These are phyloP conservation scores for Cardamine resedifolia DNA, from an alignment of 345 rosid genomes.

Conservation along the genomic window DNA sequence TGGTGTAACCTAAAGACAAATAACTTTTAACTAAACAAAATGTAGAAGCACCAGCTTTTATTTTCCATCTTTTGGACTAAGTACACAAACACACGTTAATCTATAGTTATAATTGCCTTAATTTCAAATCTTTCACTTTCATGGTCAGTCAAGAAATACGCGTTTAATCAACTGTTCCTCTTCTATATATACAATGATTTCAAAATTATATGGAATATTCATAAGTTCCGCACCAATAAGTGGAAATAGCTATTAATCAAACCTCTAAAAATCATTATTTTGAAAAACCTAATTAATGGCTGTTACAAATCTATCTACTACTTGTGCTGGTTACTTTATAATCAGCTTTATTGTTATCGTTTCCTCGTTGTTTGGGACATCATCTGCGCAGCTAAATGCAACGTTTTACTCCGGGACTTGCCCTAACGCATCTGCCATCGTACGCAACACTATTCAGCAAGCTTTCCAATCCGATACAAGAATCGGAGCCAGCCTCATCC, in stretches of 20 bases:
- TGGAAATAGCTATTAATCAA: background rate
- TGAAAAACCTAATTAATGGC: constrained; percentile 17
- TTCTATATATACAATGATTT: constrained; percentile 11
- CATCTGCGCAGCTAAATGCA: constrained; percentile 48
- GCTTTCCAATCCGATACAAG: constrained; percentile 63
- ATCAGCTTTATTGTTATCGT: constrained; percentile 20
- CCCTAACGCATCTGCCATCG: constrained; percentile 60
- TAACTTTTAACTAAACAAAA: constrained; percentile 23
- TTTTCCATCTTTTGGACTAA: background rate
- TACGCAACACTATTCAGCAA: constrained; percentile 49
- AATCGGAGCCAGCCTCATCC: constrained; percentile 72
- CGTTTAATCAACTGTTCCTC: background rate
- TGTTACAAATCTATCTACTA: background rate
- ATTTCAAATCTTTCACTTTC: constrained; percentile 21
- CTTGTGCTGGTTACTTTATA: constrained; percentile 10
- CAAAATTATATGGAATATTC: background rate
- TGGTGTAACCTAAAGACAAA: constrained; percentile 32
- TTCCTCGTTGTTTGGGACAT: constrained; percentile 15
- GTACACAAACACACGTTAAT: constrained; percentile 19
- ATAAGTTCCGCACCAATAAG: background rate
- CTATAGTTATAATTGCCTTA: background rate
- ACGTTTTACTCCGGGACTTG: constrained; percentile 62
- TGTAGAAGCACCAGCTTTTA: constrained; percentile 25
- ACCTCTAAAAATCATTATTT: background rate
- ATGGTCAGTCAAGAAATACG: constrained; percentile 14